phyloP scores from a whole-genome alignment of 139 green algal species.

The Protoeuglena noctilucae region DNA sequence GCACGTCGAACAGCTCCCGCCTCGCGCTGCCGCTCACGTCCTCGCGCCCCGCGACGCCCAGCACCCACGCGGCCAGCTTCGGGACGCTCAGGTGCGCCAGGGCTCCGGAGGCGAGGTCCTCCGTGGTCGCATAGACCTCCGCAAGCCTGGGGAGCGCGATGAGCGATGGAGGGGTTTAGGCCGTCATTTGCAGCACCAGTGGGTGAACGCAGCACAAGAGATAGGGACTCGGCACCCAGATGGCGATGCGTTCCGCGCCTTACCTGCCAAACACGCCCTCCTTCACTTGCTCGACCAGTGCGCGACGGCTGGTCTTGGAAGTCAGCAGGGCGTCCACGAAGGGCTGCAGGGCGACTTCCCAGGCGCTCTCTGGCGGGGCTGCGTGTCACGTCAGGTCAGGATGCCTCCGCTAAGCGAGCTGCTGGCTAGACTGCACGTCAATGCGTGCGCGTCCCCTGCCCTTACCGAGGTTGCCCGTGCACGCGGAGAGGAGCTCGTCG shows the following conservation, averaged over 20 bases:
- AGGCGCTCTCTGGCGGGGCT: not conserved
- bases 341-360: not conserved
- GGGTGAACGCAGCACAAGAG: too few relatives aligned
- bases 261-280: not conserved
- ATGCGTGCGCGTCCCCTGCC: too few relatives aligned
- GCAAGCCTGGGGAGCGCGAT: not conserved
- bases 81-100: not conserved
- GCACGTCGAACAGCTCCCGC: not conserved
- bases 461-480: too few relatives aligned
- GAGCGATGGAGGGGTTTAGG: too few relatives aligned
- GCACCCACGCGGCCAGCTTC: not conserved
- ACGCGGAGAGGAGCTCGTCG: not conserved
- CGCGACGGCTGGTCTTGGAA: not conserved
- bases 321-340: not conserved
- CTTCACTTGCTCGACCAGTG: too few relatives aligned
- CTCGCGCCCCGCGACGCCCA: not conserved
- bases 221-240: too few relatives aligned
- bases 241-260: too few relatives aligned
- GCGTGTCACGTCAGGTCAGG: too few relatives aligned
- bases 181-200: too few relatives aligned
- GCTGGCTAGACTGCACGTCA: too few relatives aligned
- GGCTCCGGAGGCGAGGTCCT: not conserved
- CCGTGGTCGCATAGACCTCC: not conserved
- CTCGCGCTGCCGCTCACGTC: not conserved
- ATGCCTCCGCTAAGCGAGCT: too few relatives aligned